Conservation (phyloP, 2,329 filamentous ascomycete genomes). For the Chrysoporthe deuterocubensis region DNA sequence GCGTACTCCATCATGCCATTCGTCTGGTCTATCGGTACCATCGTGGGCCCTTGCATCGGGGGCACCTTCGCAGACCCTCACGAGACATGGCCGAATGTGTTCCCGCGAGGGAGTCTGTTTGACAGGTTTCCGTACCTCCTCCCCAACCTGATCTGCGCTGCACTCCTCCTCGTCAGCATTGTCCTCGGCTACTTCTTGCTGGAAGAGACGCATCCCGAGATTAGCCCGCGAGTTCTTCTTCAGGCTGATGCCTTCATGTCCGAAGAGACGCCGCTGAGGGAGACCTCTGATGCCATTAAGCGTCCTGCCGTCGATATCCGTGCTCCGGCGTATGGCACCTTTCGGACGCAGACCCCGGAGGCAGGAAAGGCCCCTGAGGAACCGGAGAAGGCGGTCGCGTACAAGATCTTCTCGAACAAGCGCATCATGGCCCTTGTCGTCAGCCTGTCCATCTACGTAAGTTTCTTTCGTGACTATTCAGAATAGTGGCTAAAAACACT, state of each 20-base stretch:
- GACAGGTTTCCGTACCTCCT: slow-evolving; percentile 82
- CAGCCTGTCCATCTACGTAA: slow-evolving; percentile 77
- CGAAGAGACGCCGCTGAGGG: slow-evolving; percentile 74
- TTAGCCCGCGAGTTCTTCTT: slow-evolving; percentile 60
- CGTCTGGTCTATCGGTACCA: slow-evolving; percentile 89
- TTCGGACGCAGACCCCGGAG: slow-evolving; percentile 53
- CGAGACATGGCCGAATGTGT: slow-evolving; percentile 71
- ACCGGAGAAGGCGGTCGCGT: slow-evolving; percentile 36
- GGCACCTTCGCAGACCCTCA: slow-evolving; percentile 83
- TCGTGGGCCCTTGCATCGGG: slow-evolving; percentile 85
- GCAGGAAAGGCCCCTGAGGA: slow-evolving; percentile 40
- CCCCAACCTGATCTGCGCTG: slow-evolving; percentile 84
- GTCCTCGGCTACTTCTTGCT: slow-evolving; percentile 79
- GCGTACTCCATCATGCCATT: slow-evolving; percentile 95
- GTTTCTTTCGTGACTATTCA: background rate
- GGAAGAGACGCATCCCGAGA: slow-evolving; percentile 87
- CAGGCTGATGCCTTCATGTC: slow-evolving; percentile 56
- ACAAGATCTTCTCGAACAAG: slow-evolving; percentile 54
- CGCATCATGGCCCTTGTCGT: slow-evolving; percentile 76
- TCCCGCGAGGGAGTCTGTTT: slow-evolving; percentile 72
- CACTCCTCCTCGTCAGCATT: slow-evolving; percentile 77
- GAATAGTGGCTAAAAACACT: background rate
- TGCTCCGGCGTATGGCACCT: slow-evolving; percentile 80
- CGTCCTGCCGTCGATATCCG: slow-evolving; percentile 74
- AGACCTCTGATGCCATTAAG: slow-evolving; percentile 74